These are phyloP conservation scores for Lactifluus piperatus DNA, from an alignment of 768 basidiomycete genomes.

Conservation along the genomic window DNA sequence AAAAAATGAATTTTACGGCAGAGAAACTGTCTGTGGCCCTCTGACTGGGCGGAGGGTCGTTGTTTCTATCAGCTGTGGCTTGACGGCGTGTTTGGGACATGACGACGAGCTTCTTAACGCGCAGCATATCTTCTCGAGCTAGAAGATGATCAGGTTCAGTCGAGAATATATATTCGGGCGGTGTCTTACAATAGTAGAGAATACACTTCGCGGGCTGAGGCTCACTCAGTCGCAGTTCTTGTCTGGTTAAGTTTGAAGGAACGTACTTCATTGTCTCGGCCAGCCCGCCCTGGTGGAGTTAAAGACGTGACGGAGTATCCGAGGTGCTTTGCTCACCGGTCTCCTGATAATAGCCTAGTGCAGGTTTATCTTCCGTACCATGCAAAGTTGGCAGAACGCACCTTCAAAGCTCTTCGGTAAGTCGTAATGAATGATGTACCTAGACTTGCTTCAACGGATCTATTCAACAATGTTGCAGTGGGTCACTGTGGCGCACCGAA, in stretches of 20 bases:
- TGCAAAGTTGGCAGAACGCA: conserved; percentile 22
- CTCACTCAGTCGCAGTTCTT: not conserved
- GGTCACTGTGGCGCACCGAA: conserved; percentile 36
- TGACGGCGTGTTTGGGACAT: conserved; percentile 39
- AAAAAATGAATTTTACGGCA: conserved; percentile 35
- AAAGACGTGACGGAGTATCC: conserved; percentile 5
- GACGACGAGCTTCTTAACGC: conserved; percentile 45
- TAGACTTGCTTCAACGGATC: conserved; percentile 15
- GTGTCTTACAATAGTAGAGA: conserved; percentile 64
- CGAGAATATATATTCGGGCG: not conserved
- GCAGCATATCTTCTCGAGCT: conserved; percentile 71
- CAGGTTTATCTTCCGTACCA: not conserved
- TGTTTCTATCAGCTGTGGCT: conserved; percentile 32
- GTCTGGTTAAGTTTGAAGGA: not conserved
- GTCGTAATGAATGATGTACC: conserved; percentile 78
- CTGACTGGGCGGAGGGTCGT: conserved; percentile 57
- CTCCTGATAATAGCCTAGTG: conserved; percentile 79
- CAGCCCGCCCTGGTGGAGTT: conserved; percentile 52
- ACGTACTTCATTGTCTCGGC: conserved; percentile 64
- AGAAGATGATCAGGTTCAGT: not conserved
- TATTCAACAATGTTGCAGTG: not conserved
- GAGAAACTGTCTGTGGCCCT: conserved; percentile 54
- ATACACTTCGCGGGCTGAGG: conserved; percentile 69
- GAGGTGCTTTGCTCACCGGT: conserved; percentile 43
- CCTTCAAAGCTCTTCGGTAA: conserved; percentile 81